These are phyloP conservation scores for Clausena lansium DNA, from an alignment of 345 rosid genomes.

Conservation along the genomic window DNA sequence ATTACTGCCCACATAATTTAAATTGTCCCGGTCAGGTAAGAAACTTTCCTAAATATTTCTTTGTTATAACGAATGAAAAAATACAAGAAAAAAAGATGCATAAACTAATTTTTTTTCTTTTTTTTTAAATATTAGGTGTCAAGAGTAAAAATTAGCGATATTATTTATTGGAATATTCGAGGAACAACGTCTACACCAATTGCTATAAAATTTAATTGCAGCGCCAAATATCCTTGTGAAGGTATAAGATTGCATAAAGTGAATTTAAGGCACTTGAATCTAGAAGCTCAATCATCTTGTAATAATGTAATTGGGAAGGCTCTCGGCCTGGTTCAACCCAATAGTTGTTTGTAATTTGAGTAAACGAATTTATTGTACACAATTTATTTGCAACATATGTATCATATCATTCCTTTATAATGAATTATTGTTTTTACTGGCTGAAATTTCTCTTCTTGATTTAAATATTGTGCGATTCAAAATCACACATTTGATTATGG, in stretches of 20 bases:
- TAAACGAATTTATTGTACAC: not conserved
- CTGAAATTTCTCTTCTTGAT: too few species aligned
- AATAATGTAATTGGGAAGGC: conserved; percentile 29
- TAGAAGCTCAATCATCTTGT: conserved; percentile 35
- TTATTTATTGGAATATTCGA: conserved; percentile 32
- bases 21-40: conserved; percentile 36
- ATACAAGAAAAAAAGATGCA: too few species aligned
- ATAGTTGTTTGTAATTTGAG: conserved; percentile 24
- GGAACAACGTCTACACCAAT: conserved; percentile 43
- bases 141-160: conserved; percentile 34
- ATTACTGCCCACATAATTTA: conserved; percentile 53
- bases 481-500: too few species aligned
- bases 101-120: not conserved
- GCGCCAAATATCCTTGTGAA: conserved; percentile 34
- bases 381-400: not conserved
- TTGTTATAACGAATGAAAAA: not conserved
- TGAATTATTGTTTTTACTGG: too few species aligned
- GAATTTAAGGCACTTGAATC: conserved; percentile 21
- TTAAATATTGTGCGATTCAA: too few species aligned
- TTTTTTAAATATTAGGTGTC: conserved; percentile 15
- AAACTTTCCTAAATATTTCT: not conserved
- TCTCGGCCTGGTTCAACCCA: conserved; percentile 27
- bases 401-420: too few species aligned
- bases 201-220: conserved; percentile 43
- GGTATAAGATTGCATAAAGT: conserved; percentile 29